Conservation (phyloP, 2,329 filamentous ascomycete species). For the Macrophomina phaseolina region DNA sequence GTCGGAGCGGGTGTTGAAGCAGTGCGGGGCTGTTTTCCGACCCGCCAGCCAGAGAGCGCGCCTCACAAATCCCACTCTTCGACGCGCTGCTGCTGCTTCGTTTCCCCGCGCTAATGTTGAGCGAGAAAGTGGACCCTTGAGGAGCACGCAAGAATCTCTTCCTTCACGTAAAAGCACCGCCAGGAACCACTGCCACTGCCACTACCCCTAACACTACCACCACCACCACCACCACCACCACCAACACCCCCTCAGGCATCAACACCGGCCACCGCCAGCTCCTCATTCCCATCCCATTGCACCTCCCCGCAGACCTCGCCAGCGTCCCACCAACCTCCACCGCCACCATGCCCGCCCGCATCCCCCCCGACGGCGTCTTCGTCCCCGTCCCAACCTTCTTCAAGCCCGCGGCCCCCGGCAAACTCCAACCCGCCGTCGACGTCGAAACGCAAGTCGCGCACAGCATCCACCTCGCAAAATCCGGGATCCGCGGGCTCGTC, state of each 20-base stretch:
- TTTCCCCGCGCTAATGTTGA: conserved; percentile 14
- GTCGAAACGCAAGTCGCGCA: conserved; percentile 60
- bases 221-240: not conserved
- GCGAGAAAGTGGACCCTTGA: not conserved
- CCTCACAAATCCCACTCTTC: not conserved
- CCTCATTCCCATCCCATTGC: not conserved
- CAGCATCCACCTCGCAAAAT: conserved; percentile 60
- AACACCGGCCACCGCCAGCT: too few relatives aligned
- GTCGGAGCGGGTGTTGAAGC: not conserved
- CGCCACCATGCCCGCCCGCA: not conserved
- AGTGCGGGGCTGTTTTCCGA: conserved; percentile 21
- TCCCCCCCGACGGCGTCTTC: conserved; percentile 29
- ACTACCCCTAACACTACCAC: not conserved
- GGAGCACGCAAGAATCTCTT: not conserved
- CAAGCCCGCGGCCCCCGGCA: conserved; percentile 42
- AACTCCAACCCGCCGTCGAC: conserved; percentile 53
- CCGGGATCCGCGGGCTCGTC: conserved; percentile 63
- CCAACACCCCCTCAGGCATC: not conserved
- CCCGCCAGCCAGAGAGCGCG: not conserved
- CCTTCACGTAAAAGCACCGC: not conserved
- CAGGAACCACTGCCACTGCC: not conserved
- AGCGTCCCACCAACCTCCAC: not conserved
- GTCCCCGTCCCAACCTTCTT: conserved; percentile 62
- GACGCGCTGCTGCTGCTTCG: not conserved
- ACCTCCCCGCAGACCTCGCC: too few relatives aligned